Conservation (phyloP, 179 eudicot species). For the Heliamphora pulchella region DNA sequence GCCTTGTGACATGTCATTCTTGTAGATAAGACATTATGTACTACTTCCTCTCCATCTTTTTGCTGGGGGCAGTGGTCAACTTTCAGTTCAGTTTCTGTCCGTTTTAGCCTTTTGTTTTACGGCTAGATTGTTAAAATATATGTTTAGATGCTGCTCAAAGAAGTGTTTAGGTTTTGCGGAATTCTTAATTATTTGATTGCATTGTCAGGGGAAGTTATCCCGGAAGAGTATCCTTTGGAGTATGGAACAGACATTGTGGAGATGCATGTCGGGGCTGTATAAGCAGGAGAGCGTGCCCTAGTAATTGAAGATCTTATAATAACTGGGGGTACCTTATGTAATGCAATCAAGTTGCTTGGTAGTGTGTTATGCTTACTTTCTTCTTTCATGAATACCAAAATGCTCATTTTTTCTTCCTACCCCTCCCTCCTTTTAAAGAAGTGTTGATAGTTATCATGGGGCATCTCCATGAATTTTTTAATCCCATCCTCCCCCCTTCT, state of each 20-base stretch:
- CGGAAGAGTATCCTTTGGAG: slow-evolving; percentile 82
- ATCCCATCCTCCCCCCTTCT: background rate
- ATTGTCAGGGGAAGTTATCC: slow-evolving; percentile 70
- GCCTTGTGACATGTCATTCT: background rate
- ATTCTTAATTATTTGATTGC: slow-evolving; percentile 1
- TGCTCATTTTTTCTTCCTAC: background rate
- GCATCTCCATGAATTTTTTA: background rate
- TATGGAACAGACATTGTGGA: slow-evolving; percentile 88
- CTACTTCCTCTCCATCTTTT: background rate
- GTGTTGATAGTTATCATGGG: background rate
- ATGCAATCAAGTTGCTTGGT: slow-evolving; percentile 84
- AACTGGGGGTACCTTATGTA: slow-evolving; percentile 86
- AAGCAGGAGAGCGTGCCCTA: slow-evolving; percentile 76
- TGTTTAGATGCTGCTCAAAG: background rate
- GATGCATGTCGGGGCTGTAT: slow-evolving; percentile 96
- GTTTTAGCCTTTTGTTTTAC: background rate
- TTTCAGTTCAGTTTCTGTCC: too few species aligned
- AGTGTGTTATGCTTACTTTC: slow-evolving; percentile 11
- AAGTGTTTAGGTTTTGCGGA: background rate
- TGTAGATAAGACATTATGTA: background rate
- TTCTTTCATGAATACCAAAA: background rate
- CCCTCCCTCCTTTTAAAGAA: background rate
- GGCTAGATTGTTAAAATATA: background rate
- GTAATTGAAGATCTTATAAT: slow-evolving; percentile 91
- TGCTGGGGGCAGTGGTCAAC: too few species aligned